Evolutionary conservation across 331 rosid species (phyloP), one percentile per base, ranked within the genome.

Genomic region (Cydonia oblonga): DNA sequence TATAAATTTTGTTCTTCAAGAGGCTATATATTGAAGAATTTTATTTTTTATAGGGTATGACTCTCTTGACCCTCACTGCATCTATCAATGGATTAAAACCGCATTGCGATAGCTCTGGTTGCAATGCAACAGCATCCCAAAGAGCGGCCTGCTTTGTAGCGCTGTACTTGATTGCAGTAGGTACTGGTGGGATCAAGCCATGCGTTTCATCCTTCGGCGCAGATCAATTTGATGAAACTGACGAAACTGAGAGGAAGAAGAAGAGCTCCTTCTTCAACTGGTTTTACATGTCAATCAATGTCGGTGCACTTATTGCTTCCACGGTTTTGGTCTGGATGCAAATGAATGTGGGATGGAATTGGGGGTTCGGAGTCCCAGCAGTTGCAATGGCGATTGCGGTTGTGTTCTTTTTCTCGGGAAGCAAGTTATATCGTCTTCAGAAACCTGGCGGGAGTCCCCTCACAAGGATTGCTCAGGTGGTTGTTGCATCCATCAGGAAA

Each of bases 131-230:
- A 25, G 26, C 85, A 6, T 53, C 26, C 26, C 89, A 90, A 84
- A 83, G 75, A 1, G 85, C 83, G 57, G 66, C 49, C 54, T 73
- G 76, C 78, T 86, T 86, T 73, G 32, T 73, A 77, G 89, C 92
- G 7, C 96, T 92, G 58, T 90, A 92, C 83, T 44, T 88, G 88
- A 79, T 92, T 62, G 97, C 97, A 25, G 85, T 92, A 20, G 97
- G 97, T 38, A 87, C 97, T 7, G 93, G 93, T n/a, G 93, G 93
- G 33, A 86, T 92, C 79, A 92, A 90, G 83, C 97, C 97, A 11
- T 92, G 97, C 69, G 92, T 90, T 18, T 88, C 92, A 49, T 83
- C 95, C 15, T 90, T 92, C 5, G 96, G 97, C 35, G 97, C 97
- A 18, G 95, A 90, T 78, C 97, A 92, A 77, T 92, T 90, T 65